These are phyloP conservation scores for Gossypium rotundifolium DNA, from an alignment of 345 rosid genomes.

Conservation along the genomic window DNA sequence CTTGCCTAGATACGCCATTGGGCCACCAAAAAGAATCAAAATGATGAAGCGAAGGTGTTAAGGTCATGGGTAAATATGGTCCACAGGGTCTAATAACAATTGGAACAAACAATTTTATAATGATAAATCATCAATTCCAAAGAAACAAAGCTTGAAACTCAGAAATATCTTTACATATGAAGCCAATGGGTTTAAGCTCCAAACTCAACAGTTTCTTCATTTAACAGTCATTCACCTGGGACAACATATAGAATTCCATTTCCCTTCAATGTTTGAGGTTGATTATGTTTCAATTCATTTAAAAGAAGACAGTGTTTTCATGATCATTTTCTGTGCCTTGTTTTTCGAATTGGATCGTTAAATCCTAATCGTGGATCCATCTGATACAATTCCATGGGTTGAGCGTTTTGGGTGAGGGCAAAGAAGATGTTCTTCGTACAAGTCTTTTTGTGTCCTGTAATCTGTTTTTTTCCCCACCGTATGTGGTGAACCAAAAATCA, in stretches of 20 bases:
- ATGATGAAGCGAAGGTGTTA: background rate
- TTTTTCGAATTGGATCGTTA: too few species aligned
- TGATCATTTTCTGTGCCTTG: too few species aligned
- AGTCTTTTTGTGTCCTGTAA: too few species aligned
- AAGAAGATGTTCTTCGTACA: too few species aligned
- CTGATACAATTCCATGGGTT: too few species aligned
- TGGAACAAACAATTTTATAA: slow-evolving; percentile 5
- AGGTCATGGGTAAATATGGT: background rate
- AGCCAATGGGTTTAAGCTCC: background rate
- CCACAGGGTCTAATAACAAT: background rate
- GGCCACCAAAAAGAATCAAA: slow-evolving; percentile 9
- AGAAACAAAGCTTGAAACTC: background rate
- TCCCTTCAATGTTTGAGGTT: background rate
- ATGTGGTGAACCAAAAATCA: too few species aligned
- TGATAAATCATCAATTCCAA: background rate
- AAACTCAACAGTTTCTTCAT: background rate
- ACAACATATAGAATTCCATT: background rate
- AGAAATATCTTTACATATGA: background rate
- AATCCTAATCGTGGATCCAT: too few species aligned
- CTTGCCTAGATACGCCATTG: background rate
- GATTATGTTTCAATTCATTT: background rate
- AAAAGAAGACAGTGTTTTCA: background rate
- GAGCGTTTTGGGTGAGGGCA: too few species aligned
- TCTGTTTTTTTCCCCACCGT: too few species aligned
- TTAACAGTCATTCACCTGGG: too few species aligned